These are phyloP conservation scores for Aspergillus ochraceus DNA, from an alignment of 2,329 filamentous ascomycete species.

Conservation along the genomic window DNA sequence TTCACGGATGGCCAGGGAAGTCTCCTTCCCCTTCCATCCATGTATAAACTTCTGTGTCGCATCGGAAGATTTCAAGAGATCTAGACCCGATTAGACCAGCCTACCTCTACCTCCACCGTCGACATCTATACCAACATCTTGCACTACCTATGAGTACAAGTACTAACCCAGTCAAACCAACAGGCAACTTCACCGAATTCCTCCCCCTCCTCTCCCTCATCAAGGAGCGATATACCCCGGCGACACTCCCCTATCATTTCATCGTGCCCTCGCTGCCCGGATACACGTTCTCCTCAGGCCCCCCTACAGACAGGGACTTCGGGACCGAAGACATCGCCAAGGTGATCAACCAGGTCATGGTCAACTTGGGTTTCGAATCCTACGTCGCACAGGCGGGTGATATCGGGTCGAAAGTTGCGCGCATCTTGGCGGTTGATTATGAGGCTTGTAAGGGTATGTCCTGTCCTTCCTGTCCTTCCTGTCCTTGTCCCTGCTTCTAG, in stretches of 20 bases:
- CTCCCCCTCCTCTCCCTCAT: conserved; percentile 30
- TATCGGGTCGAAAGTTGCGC: conserved; percentile 30
- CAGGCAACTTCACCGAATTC: conserved; percentile 37
- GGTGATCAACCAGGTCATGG: conserved; percentile 32
- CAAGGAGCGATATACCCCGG: conserved; percentile 25
- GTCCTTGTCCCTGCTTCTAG: not conserved
- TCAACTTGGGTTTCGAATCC: conserved; percentile 27
- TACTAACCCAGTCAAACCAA: not conserved
- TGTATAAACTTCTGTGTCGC: not conserved
- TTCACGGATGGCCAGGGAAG: conserved; percentile 42
- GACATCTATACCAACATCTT: too few relatives aligned
- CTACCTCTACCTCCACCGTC: not conserved
- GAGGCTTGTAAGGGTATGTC: conserved; percentile 31
- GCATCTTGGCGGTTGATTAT: conserved; percentile 27
- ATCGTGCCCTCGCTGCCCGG: conserved; percentile 36
- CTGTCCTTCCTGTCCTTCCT: too few relatives aligned
- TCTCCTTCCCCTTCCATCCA: not conserved
- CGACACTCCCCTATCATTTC: conserved; percentile 30
- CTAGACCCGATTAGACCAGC: not conserved
- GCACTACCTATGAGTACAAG: not conserved
- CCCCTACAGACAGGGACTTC: conserved; percentile 31
- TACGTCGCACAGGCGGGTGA: conserved; percentile 38
- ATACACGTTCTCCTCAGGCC: conserved; percentile 33
- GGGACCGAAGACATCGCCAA: conserved; percentile 26
- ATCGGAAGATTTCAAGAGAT: not conserved